Evolutionary conservation across 2,329 filamentous ascomycete genomes (phyloP).

Genomic region (Paracoccidioides lutzii): DNA sequence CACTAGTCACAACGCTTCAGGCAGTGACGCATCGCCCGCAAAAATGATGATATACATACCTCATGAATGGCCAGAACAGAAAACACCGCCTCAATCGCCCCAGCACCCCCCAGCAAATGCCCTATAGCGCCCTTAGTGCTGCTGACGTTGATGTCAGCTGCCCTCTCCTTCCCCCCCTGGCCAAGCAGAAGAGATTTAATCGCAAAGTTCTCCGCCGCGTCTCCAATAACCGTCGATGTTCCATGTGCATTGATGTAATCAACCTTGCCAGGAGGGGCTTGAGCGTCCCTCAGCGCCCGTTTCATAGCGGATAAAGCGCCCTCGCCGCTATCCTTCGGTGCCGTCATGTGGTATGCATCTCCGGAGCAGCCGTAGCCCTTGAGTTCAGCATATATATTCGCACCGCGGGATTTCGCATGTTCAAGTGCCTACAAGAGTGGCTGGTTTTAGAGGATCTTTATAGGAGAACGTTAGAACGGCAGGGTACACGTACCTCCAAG

Average conservation of each 20-base stretch:
- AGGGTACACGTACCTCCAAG: conserved; percentile 48
- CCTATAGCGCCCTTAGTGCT: conserved; percentile 91
- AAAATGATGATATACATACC: conserved; percentile 39
- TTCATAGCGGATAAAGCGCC: conserved; percentile 80
- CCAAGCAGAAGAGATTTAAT: conserved; percentile 67
- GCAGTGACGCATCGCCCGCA: background rate
- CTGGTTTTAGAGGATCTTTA: background rate
- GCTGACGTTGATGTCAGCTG: conserved; percentile 63
- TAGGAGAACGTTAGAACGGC: background rate
- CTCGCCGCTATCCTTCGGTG: conserved; percentile 66
- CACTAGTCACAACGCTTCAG: background rate
- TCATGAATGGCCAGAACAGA: conserved; percentile 65
- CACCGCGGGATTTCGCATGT: conserved; percentile 68
- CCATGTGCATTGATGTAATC: conserved; percentile 96
- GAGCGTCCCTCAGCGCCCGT: conserved; percentile 61
- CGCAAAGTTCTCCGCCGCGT: conserved; percentile 74
- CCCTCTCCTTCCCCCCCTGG: conserved; percentile 49
- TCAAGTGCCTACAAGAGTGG: conserved; percentile 52
- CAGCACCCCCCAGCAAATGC: conserved; percentile 81
- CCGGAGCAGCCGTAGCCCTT: conserved; percentile 80
- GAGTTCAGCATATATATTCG: conserved; percentile 76
- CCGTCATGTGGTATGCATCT: conserved; percentile 89
- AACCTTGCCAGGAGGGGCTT: conserved; percentile 54
- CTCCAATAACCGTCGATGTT: conserved; percentile 74
- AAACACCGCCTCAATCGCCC: conserved; percentile 81